Evolutionary conservation across 345 rosid species (phyloP), one percentile per base, ranked within the genome.

Genomic region (Excoecaria agallocha): DNA sequence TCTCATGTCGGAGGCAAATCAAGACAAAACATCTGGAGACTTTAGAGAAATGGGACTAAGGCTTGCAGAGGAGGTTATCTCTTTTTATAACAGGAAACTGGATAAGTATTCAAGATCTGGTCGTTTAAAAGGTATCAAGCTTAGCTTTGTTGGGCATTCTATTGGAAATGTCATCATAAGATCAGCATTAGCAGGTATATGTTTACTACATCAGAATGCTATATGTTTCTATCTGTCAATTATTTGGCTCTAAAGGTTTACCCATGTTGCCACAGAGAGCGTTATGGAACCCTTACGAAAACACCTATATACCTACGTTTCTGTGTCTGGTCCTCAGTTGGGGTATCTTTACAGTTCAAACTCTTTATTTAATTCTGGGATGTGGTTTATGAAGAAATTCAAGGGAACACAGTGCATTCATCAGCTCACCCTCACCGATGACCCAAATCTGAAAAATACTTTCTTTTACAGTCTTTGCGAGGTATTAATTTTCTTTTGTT

Each of bases 141-240:
- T 95, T 77, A 91, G 96, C 84, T 95, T 95, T 84, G 96, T 90
- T 62, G 98, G 98, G 46, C 99, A 95, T 84, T 95, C 98, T 59
- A 90, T 95, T 75, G 99, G 98, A 81, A 95, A 93, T 70, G 77
- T 95, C 72, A 93, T 95, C 76, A 82, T 93, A 77, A 84, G 98
- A 82, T 79, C 99, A 75, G 97, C 97, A 48, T 77, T 95, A 59
- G 83, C 96, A 73, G 99, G 99, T 95, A 83, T 20, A 58, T 70
- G 62, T 65, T 80, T 30, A 25, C 74, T 52, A 51, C 71, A 55
- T 56, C 60, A 72, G 22, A 58, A 39, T 76, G 69, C 35, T 68
- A 52, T 60, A 19, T 70, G 51, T 46, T 55, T 66, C 37, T 41
- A 74, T 24, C 30, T 19, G 12, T 59, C 1, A 63, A 52, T 49